Evolutionary conservation across 768 basidiomycete genomes (phyloP).

Genomic region (Naganishia onofrii): DNA sequence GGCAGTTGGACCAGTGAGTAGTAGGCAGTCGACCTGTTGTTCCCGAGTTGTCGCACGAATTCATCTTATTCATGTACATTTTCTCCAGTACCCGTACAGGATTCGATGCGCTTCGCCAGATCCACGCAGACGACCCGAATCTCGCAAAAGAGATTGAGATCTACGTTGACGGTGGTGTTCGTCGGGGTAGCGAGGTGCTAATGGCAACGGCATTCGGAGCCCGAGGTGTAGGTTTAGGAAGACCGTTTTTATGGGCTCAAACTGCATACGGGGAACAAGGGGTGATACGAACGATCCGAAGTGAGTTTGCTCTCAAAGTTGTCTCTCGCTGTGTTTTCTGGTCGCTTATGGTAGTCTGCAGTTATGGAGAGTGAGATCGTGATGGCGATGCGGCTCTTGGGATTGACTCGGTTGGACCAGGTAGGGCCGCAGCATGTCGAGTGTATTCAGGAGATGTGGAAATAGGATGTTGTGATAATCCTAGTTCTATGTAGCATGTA

Average conservation of each 20-base stretch:
- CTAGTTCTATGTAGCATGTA: too few species aligned
- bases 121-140: constrained; percentile 45
- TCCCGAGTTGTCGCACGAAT: too few species aligned
- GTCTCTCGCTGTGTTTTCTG: neutral
- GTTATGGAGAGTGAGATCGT: constrained; percentile 50
- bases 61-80: neutral
- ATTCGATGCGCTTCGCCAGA: constrained; percentile 56
- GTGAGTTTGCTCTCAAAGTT: constrained; percentile 39
- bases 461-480: neutral
- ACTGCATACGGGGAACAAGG: constrained; percentile 54
- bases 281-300: constrained; percentile 47
- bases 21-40: too few species aligned
- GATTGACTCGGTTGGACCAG: constrained; percentile 40
- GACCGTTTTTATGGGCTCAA: constrained; percentile 53
- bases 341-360: constrained; percentile 16
- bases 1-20: constrained; percentile 46
- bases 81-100: constrained; percentile 44
- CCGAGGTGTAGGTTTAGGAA: constrained; percentile 51
- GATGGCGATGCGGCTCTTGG: constrained; percentile 48
- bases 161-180: constrained; percentile 80
- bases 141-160: constrained; percentile 56
- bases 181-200: constrained; percentile 79
- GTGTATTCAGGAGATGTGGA: constrained; percentile 46
- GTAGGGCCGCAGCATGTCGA: constrained; percentile 45
- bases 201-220: constrained; percentile 74